Conservation (phyloP, 2,329 filamentous ascomycete species). For the Pseudocercospora fuligena region DNA sequence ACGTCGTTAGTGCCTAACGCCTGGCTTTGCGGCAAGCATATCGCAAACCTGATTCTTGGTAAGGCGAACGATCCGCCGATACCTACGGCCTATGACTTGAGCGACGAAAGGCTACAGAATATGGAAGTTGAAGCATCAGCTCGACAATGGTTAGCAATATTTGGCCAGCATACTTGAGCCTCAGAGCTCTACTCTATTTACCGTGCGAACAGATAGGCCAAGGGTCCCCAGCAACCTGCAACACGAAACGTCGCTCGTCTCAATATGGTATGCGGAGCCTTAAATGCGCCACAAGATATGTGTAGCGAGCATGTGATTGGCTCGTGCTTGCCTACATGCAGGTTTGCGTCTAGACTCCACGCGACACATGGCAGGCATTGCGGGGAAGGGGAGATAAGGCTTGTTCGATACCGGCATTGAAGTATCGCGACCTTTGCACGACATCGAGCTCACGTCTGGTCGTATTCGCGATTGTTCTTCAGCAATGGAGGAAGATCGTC, state of each 20-base stretch:
- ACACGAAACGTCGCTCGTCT: neutral
- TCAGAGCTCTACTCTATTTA: neutral
- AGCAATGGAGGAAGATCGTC: conserved; percentile 1
- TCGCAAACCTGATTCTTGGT: conserved; percentile 19
- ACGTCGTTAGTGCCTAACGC: conserved; percentile 15
- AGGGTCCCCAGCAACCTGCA: neutral
- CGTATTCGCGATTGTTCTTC: neutral
- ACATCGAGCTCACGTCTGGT: neutral
- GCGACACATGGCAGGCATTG: neutral
- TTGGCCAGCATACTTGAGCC: neutral
- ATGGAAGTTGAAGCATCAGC: conserved; percentile 7
- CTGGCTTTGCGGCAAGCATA: conserved; percentile 20
- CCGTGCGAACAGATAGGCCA: neutral
- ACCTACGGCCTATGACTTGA: conserved; percentile 16
- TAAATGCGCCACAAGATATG: conserved; percentile 5
- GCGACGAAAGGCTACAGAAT: conserved; percentile 8
- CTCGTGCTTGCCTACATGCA: neutral
- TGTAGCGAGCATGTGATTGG: neutral
- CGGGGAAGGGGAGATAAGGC: conserved; percentile 3
- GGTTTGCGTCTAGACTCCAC: conserved; percentile 1
- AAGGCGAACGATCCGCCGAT: neutral
- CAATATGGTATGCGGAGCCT: conserved; percentile 7
- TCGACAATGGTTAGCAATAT: neutral
- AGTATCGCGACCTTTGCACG: neutral
- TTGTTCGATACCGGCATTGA: neutral